Percentiles rank a stretch among this genome's conserved stretches.
Evolutionary conservation across 2,329 filamentous ascomycete genomes (phyloP).

Genomic region (Rasamsonia emersonii): DNA sequence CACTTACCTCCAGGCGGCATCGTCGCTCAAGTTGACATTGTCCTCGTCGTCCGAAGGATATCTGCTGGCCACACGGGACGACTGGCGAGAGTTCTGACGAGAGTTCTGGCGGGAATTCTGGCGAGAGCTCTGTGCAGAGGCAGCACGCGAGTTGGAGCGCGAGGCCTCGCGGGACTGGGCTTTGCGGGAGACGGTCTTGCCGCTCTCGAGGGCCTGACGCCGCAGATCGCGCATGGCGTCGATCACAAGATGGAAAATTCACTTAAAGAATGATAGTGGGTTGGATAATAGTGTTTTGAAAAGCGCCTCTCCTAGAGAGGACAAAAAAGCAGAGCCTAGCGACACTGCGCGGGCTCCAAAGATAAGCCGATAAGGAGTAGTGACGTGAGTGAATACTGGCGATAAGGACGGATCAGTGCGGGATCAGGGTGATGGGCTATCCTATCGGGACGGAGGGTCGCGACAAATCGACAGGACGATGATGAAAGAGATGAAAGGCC

Average conservation of each 20-base stretch:
- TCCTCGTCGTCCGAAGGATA: constrained; percentile 54
- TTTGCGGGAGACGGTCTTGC: constrained; percentile 57
- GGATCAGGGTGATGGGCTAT: constrained; percentile 6
- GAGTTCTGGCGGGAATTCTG: constrained; percentile 46
- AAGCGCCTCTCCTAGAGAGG: neutral
- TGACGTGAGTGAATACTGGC: neutral
- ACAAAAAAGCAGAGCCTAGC: neutral
- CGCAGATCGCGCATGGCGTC: constrained; percentile 40
- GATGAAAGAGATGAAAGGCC: constrained; percentile 6
- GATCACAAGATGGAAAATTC: neutral
- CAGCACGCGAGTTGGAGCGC: constrained; percentile 43
- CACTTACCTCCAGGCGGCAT: constrained; percentile 48
- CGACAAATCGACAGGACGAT: constrained; percentile 3
- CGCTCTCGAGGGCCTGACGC: constrained; percentile 54
- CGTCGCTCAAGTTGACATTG: constrained; percentile 46
- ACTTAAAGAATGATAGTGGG: neutral
- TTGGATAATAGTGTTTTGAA: neutral
- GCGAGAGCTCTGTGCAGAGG: constrained; percentile 44
- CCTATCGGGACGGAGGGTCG: constrained; percentile 10
- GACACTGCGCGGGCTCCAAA: neutral
- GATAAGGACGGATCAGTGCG: neutral
- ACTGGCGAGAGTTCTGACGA: constrained; percentile 42
- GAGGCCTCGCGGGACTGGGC: constrained; percentile 48
- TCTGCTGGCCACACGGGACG: constrained; percentile 47
- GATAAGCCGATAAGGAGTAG: neutral